A percentile compares a stretch with the other conserved stretches of the same genome.
Conservation (phyloP, 2,329 filamentous ascomycete genomes). For the Pseudogymnoascus pannorum region DNA sequence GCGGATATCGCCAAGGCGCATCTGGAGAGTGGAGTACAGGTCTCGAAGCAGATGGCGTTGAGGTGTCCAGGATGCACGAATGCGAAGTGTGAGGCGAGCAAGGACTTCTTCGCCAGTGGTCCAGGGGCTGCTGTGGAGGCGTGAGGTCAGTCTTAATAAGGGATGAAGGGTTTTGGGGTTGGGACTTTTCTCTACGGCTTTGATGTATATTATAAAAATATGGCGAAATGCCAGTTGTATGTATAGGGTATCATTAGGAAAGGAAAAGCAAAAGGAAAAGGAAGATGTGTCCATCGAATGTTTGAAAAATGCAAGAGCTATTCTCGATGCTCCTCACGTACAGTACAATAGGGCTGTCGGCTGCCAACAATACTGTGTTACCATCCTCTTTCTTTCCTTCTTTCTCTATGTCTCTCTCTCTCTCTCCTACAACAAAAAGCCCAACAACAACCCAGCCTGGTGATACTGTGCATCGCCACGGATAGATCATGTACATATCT, state of each 20-base stretch:
- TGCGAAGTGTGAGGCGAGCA: conserved; percentile 74
- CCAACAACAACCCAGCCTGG: neutral
- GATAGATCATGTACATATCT: neutral
- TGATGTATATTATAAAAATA: neutral
- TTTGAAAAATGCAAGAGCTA: neutral
- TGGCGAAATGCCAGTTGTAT: neutral
- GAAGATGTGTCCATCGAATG: neutral
- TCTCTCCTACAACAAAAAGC: too few relatives aligned
- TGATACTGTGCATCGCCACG: neutral
- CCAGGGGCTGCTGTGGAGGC: neutral
- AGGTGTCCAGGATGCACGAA: conserved; percentile 92
- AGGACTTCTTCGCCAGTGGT: conserved; percentile 48
- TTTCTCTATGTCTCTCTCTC: too few relatives aligned
- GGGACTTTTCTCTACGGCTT: neutral
- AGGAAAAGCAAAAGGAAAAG: too few relatives aligned
- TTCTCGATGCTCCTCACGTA: neutral
- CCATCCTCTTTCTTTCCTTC: neutral
- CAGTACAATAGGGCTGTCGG: neutral
- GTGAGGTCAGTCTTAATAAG: neutral
- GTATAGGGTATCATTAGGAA: neutral
- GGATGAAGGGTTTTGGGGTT: neutral
- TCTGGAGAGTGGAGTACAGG: conserved; percentile 58
- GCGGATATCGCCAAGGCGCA: conserved; percentile 82
- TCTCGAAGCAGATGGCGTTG: conserved; percentile 79
- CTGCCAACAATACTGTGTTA: neutral